Base-by-base conservation (phyloP, 495 filamentous ascomycete species). In the Aspergillus leporis region DNA sequence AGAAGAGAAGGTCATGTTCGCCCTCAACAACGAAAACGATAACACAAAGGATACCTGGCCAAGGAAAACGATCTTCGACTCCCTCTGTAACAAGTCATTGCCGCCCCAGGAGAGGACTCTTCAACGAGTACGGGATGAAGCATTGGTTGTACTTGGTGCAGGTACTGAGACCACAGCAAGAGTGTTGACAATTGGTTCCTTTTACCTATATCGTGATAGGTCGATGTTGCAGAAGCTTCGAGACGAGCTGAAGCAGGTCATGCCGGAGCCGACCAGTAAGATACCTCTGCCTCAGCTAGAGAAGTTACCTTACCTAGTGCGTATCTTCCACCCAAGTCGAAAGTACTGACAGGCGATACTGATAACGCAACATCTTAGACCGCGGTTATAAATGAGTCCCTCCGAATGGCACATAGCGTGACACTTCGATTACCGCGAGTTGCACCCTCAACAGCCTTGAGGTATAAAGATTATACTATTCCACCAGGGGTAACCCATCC, bases 291-390 rank as follows among this genome's bases (percentile, higher is more conserved):
- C 57, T 3, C 59, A 74, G 49, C 65, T 85, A 14, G 78, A 83
- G 47, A 47, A 65, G 3, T 65, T 83, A 0, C 77, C 80, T 2
- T 82, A 82, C 60, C 59, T 85, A 50, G 72, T 74, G 51, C 32
- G 51, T 61, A 0, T 13, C 32, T 48, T 36, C n/a, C 40, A 12
- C 21, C 48, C 55, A 22, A 51, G 34, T 21, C 22, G 3, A 28
- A 6, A 6, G 25, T 28, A 6, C 45, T 21, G 10, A n/a, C 51
- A 77, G 68, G 60, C 47, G 16, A 78, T 63, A 66, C 74, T 0
- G 64, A 82, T 22, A 61, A 66, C 14, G 80, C 84, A 65, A 65
- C 62, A 1, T 51, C 25, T 3, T 83, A 31, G 73, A 81, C 3
- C 58, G 81, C 6, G 65, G 59, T 50, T 71, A n/a, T 40, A n/a